Evolutionary conservation across 768 basidiomycete species (phyloP).

Genomic region (Peribolospora baueri): DNA sequence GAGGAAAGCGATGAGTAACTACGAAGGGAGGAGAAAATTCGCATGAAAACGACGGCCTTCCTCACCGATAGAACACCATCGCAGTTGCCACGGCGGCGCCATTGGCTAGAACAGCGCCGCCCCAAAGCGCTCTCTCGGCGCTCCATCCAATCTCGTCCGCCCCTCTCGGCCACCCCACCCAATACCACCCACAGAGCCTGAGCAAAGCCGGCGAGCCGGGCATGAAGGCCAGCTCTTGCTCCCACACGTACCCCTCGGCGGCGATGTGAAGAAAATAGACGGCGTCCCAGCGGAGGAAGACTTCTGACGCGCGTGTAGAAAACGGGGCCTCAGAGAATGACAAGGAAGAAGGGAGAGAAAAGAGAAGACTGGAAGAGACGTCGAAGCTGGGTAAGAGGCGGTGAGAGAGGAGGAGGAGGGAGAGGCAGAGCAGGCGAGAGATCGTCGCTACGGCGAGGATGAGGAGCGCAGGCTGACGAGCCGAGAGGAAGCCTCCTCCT

Average conservation of each 20-base stretch:
- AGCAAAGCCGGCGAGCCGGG: slow-evolving; percentile 41
- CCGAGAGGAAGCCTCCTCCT: no score
- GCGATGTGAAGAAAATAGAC: slow-evolving; percentile 55
- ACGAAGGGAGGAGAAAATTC: slow-evolving; percentile 16
- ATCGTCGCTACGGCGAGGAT: background rate
- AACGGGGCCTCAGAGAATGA: background rate
- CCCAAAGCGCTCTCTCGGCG: slow-evolving; percentile 1
- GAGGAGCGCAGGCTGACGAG: background rate
- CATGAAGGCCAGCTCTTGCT: slow-evolving; percentile 73
- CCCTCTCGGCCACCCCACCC: background rate
- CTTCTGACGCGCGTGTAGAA: background rate
- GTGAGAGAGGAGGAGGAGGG: background rate
- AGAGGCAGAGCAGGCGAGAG: background rate
- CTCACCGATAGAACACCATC: slow-evolving; percentile 18
- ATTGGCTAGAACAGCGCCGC: slow-evolving; percentile 12
- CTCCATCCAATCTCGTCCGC: background rate
- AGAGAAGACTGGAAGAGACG: background rate
- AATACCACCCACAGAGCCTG: slow-evolving; percentile 15
- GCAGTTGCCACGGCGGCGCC: slow-evolving; percentile 12
- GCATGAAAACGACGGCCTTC: slow-evolving; percentile 6
- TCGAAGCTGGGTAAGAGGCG: slow-evolving; percentile 3
- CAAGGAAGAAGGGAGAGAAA: background rate
- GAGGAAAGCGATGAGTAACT: slow-evolving; percentile 21
- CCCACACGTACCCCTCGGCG: slow-evolving; percentile 32
- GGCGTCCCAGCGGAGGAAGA: slow-evolving; percentile 54